These are phyloP conservation scores for Irpex sp. DNA, from an alignment of 1,284 basidiomycete genomes.

Conservation along the genomic window DNA sequence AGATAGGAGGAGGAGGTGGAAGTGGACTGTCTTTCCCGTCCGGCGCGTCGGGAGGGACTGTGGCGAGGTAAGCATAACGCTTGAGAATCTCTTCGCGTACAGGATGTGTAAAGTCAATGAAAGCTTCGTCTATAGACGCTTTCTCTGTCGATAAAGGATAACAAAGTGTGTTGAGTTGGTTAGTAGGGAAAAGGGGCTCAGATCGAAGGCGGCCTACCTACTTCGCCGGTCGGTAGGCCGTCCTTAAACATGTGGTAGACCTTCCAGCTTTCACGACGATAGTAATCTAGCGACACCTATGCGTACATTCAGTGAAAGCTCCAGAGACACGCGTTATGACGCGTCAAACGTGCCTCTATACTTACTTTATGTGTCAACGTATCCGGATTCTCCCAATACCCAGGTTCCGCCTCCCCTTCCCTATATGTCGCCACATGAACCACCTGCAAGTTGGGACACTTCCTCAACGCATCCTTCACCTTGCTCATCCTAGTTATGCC, in stretches of 20 bases:
- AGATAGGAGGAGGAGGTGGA: conserved; percentile 69
- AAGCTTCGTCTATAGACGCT: conserved; percentile 83
- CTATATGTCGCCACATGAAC: conserved; percentile 95
- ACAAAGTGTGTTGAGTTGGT: background rate
- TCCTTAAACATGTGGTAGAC: conserved; percentile 87
- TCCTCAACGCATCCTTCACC: conserved; percentile 76
- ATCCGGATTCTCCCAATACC: conserved; percentile 86
- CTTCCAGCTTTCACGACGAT: conserved; percentile 87
- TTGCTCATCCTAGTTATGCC: conserved; percentile 86
- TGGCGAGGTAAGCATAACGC: conserved; percentile 73
- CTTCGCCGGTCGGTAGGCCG: conserved; percentile 65
- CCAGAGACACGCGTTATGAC: background rate
- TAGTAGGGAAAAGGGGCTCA: background rate
- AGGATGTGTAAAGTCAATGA: conserved; percentile 83
- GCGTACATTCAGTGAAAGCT: background rate
- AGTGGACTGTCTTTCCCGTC: conserved; percentile 78
- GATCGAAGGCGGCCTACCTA: conserved; percentile 38
- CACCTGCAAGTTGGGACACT: conserved; percentile 81
- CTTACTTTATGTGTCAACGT: conserved; percentile 88
- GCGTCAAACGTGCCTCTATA: background rate
- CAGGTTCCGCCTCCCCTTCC: conserved; percentile 85
- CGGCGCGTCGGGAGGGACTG: conserved; percentile 65
- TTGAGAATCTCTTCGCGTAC: conserved; percentile 71
- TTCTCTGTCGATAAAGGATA: conserved; percentile 54
- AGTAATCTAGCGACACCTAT: conserved; percentile 92